Evolutionary conservation across 1,284 basidiomycete species (phyloP), one percentile per base, ranked within the genome.

Genomic region (Fomitopsis betulina): DNA sequence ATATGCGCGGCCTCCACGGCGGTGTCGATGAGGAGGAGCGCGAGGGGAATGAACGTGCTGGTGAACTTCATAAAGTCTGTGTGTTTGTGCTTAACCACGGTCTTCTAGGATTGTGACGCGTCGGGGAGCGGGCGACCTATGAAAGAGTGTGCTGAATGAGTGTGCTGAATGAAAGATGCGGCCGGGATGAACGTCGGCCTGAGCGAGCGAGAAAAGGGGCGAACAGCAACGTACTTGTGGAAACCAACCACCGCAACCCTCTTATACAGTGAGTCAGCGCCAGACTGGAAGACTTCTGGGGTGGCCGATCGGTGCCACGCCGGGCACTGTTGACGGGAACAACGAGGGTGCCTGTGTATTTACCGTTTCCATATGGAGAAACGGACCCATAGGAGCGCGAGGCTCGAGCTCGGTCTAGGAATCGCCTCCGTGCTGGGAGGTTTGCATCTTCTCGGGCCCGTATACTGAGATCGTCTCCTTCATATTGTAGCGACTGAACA

Each of bases 21-120:
- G 27, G 63, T 60, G 52, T 65, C 65, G 13, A 66, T 67, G 35
- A 68, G 58, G 51, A 63, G 54, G 57, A 71, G 63, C 7, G 65
- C 62, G 59, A 70, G 51, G 32, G 68, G 66, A 53, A 70, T 38
- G 62, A 69, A 37, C 15, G 65, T 57, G 35, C 60, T 53, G 37
- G 62, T 60, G 56, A 68, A 70, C 63, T 70, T 71, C 70, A 71
- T 71, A 49, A 12, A 10, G 45, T 27, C 3, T 19, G 21, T 42
- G 39, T n/a, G n/a, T n/a, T n/a, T 47, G 12, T 5, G 45, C 21
- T 63, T 56, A 40, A 33, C 54, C 52, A 45, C 30, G 59, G 58
- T 47, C 51, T 53, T 43, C 8, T 50, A 32, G 23, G 50, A 5
- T 43, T 10, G 17, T 12, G n/a, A 52, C 25, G 49, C 49, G 49